Evolutionary conservation across 2,329 filamentous ascomycete species (phyloP).

Genomic region (Pyrenophora seminiperda): DNA sequence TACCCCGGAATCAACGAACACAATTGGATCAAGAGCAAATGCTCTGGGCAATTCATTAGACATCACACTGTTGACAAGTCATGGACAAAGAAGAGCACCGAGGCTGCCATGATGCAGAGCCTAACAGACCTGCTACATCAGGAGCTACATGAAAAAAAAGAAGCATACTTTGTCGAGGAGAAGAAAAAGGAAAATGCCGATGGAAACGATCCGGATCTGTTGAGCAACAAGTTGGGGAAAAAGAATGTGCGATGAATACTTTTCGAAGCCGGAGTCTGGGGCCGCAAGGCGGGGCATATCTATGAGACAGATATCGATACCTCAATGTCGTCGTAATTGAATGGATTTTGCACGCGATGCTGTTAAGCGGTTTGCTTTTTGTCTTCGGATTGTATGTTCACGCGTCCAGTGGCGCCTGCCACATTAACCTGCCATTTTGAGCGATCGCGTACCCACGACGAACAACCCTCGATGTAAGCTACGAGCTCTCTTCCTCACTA

Average conservation of each 20-base stretch:
- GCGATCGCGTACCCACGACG: too few relatives aligned
- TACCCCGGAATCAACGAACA: conserved; percentile 29
- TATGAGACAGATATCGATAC: too few relatives aligned
- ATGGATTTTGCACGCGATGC: too few relatives aligned
- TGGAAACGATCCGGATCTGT: not conserved
- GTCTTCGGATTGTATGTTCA: too few relatives aligned
- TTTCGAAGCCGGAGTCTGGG: not conserved
- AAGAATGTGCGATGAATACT: not conserved
- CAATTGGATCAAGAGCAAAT: conserved; percentile 22
- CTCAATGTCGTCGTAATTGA: too few relatives aligned
- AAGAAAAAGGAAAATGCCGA: not conserved
- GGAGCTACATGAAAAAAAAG: conserved; percentile 13
- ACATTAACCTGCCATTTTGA: too few relatives aligned
- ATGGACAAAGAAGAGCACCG: conserved; percentile 22
- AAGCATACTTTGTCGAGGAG: conserved; percentile 18
- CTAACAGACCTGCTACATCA: conserved; percentile 17
- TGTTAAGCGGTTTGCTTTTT: too few relatives aligned
- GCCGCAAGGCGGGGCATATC: too few relatives aligned
- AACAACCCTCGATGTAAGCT: too few relatives aligned
- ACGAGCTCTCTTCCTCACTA: too few relatives aligned
- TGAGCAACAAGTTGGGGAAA: not conserved
- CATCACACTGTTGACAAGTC: conserved; percentile 34
- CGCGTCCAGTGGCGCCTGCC: too few relatives aligned
- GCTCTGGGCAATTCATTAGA: conserved; percentile 34
- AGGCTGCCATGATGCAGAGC: conserved; percentile 22